Base-by-base conservation (phyloP, 1,139 yeast species). In the Saccharomycopsis hybrid region DNA sequence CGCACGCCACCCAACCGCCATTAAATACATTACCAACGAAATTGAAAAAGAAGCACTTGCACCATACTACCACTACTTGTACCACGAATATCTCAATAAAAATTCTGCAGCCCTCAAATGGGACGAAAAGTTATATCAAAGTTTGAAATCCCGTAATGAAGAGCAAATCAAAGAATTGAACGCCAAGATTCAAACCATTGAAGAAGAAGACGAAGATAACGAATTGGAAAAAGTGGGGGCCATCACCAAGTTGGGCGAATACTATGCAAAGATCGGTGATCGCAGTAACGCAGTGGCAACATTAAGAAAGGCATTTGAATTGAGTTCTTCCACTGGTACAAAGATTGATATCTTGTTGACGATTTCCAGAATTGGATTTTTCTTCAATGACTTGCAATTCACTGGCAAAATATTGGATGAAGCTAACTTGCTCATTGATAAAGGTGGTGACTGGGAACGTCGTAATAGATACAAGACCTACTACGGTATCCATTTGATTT, bases 371-470 rank as follows among this genome's bases (percentile, higher is more conserved):
- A 70, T 94, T 54, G 97, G 95, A 28, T 83, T 89, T 62, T 90
- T 92, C 68, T 92, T 78, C 65, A 81, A 81, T 62, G 96, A 92
- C 68, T 82, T 80, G 62, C 69, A 71, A 11, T 78, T 78, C 58
- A 85, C 86, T 43, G 77, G 82, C 53, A 80, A 82, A 60, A 82
- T 84, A 62, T 75, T 94, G 60, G 95, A 85, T 52, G 82, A 82
- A 58, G 80, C 84, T 40, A 80, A 85, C 62, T 64, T 71, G 42
- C 72, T 87, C 63, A 88, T 92, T 61, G 98, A 92, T 61, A 85
- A 88, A 62, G 98, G 98, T 48, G 98, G 98, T 54, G 99, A 92
- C 65, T 92, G 99, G 98, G 98, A 94, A 69, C 86, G 98, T 66
- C 81, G 96, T 63, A 92, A 94, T 70, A 74, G 96, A 59, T 88